A percentile compares a stretch with the other conserved stretches of the same genome.
These are phyloP conservation scores for Penicillium canescens DNA, from an alignment of 495 filamentous ascomycete genomes.

Conservation along the genomic window DNA sequence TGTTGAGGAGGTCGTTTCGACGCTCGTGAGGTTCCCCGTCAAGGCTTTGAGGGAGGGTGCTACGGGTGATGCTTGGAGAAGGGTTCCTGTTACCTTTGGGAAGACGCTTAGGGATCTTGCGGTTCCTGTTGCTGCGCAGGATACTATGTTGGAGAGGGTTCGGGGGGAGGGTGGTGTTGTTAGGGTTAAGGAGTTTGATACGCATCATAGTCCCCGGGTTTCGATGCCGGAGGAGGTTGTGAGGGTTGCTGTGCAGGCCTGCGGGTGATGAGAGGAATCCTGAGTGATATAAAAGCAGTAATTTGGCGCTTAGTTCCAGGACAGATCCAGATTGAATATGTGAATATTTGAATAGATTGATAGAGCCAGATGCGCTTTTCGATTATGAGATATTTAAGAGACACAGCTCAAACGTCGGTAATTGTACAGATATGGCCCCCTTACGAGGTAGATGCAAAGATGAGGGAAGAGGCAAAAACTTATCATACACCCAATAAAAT, in stretches of 20 bases:
- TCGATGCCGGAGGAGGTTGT: slow-evolving; percentile 27
- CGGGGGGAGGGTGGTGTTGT: slow-evolving; percentile 22
- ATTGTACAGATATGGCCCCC: slow-evolving; percentile 8
- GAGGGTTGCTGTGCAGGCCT: slow-evolving; percentile 14
- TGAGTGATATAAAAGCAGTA: background rate
- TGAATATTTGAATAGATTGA: background rate
- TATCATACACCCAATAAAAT: slow-evolving; percentile 28
- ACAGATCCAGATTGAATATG: background rate
- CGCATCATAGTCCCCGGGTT: slow-evolving; percentile 33
- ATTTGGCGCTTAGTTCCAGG: background rate
- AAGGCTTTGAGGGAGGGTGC: slow-evolving; percentile 18
- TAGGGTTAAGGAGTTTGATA: slow-evolving; percentile 24
- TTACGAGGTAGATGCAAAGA: background rate
- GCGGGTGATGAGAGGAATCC: slow-evolving; percentile 13
- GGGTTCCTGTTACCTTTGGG: slow-evolving; percentile 39
- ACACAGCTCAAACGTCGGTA: background rate
- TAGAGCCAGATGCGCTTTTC: background rate
- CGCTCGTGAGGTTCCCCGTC: slow-evolving; percentile 33
- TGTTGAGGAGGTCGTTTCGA: slow-evolving; percentile 20
- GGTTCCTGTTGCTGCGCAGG: slow-evolving; percentile 34
- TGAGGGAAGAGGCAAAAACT: slow-evolving; percentile 2
- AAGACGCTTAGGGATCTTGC: slow-evolving; percentile 32
- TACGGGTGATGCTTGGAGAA: slow-evolving; percentile 33
- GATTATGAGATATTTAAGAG: slow-evolving; percentile 1
- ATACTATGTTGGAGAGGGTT: slow-evolving; percentile 32